Evolutionary conservation across 257 asterid genomes (phyloP).

Genomic region (Fraxinus quadrangulata): DNA sequence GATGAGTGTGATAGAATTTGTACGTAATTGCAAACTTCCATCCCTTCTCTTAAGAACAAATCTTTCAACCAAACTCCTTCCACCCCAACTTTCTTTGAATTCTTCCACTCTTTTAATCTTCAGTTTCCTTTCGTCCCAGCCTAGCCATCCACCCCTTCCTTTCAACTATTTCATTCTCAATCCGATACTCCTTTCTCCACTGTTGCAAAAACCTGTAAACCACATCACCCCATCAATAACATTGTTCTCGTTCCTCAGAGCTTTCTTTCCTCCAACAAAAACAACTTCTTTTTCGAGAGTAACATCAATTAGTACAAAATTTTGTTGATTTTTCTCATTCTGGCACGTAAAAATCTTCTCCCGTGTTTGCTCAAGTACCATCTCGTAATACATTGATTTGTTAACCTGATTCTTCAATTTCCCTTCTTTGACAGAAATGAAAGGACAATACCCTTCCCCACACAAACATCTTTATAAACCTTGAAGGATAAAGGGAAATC

Average conservation of each 20-base stretch:
- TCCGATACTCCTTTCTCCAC: conserved; percentile 33
- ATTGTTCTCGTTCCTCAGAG: conserved; percentile 33
- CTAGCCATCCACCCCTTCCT: conserved; percentile 49
- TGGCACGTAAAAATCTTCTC: conserved; percentile 28
- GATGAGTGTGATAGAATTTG: conserved; percentile 51
- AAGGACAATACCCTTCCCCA: conserved; percentile 46
- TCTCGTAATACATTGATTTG: conserved; percentile 9
- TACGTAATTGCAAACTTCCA: conserved; percentile 44
- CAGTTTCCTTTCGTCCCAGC: conserved; percentile 30
- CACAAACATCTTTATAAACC: conserved; percentile 2
- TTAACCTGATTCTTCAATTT: conserved; percentile 39
- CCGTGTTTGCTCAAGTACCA: conserved; percentile 36
- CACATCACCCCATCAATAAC: conserved; percentile 41
- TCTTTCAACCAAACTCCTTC: conserved; percentile 54
- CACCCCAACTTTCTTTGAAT: conserved; percentile 25
- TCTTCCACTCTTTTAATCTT: conserved; percentile 39
- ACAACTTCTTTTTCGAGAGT: conserved; percentile 37
- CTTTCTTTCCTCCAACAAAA: conserved; percentile 29
- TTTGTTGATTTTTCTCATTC: conserved; percentile 14
- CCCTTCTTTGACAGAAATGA: conserved; percentile 43
- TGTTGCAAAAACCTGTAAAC: conserved; percentile 25
- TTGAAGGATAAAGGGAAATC: background rate
- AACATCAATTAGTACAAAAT: conserved; percentile 41
- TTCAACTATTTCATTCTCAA: conserved; percentile 56
- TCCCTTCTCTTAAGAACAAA: conserved; percentile 56